These are phyloP conservation scores for Phytophthora chlamydospora DNA, from an alignment of 352 stramenopile species.

Conservation along the genomic window DNA sequence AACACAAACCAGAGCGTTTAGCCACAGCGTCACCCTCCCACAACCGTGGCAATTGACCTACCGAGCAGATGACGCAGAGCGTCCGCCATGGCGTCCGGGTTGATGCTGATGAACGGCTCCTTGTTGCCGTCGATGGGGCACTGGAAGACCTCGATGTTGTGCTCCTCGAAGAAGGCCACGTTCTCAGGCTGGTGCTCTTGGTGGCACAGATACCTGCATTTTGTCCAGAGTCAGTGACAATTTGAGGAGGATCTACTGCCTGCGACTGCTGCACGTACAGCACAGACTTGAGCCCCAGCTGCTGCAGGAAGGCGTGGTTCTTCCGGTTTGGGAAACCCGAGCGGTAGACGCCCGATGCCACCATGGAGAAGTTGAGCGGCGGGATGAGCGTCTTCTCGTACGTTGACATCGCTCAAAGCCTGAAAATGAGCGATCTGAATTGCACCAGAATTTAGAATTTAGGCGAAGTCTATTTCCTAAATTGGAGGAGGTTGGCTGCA, in stretches of 20 bases:
- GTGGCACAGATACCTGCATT: constrained; percentile 75
- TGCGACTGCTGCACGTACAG: constrained; percentile 55
- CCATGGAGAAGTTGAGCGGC: constrained; percentile 92
- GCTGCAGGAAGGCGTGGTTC: constrained; percentile 88
- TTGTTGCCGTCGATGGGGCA: constrained; percentile 92
- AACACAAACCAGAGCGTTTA: constrained; percentile 12
- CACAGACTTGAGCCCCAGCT: constrained; percentile 86
- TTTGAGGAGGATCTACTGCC: constrained; percentile 1
- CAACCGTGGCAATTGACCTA: constrained; percentile 17
- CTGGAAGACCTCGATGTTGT: constrained; percentile 84
- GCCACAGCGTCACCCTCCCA: neutral
- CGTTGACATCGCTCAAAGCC: constrained; percentile 58
- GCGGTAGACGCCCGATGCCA: constrained; percentile 88
- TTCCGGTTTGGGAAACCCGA: constrained; percentile 89
- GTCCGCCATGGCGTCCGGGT: constrained; percentile 79
- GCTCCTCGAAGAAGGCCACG: constrained; percentile 80
- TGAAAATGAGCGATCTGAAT: neutral
- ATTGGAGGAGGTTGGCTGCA: neutral
- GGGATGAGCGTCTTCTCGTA: constrained; percentile 91
- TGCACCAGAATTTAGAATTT: too few relatives aligned
- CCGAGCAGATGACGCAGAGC: constrained; percentile 80
- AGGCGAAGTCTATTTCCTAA: too few relatives aligned
- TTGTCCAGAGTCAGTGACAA: neutral
- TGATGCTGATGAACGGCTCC: constrained; percentile 90
- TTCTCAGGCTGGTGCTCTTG: constrained; percentile 87